Evolutionary conservation across 176 grass and related monocot species (phyloP), one percentile per base, ranked within the genome.

Genomic region (Saccharum officinarum): DNA sequence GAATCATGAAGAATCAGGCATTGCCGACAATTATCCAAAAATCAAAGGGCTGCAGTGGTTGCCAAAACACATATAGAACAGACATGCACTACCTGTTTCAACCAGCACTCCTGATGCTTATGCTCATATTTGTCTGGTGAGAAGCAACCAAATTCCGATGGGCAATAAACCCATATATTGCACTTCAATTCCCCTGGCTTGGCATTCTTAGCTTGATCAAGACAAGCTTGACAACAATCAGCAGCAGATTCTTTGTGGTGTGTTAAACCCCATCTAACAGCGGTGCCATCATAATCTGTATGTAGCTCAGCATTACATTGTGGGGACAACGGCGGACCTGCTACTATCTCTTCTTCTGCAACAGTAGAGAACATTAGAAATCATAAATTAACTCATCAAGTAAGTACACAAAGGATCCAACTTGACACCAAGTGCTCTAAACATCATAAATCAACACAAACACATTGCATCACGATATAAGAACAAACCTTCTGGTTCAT

Each of bases 131-230:
- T 97, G 76, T 99, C 97, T 69, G 97, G 97, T 20, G 93, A 94
- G 83, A 80, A 94, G 82, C 97, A 99, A 45, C 97, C 97, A 88
- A 83, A 94, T 46, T 99, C 97, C 68, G 97, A 99, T 46, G 97
- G 97, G 66, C 93, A 99, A 83, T 99, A 99, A 50, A 99, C 97
- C 97, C 97, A 99, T 82, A 99, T 96, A 80, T 99, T 99, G 81
- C 97, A 99, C 78, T 89, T 96, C 67, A 88, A 64, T 85, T 96
- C 86, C 70, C 97, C 97, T 73, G 92, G 88, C 84, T 84, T 99
- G 37, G 93, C 90, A 82, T 83, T 85, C 82, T 87, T 94, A 79
- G 97, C 93, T 65, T 99, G 97, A 82, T 99, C 97, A 45, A 99
- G 63, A 72, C 97, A 99, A 71, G 93, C 90, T 88, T 96, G 92